A percentile compares a stretch with the other conserved stretches of the same genome.
Evolutionary conservation across 116 monocot genomes (phyloP).

Genomic region (Iris pallida): DNA sequence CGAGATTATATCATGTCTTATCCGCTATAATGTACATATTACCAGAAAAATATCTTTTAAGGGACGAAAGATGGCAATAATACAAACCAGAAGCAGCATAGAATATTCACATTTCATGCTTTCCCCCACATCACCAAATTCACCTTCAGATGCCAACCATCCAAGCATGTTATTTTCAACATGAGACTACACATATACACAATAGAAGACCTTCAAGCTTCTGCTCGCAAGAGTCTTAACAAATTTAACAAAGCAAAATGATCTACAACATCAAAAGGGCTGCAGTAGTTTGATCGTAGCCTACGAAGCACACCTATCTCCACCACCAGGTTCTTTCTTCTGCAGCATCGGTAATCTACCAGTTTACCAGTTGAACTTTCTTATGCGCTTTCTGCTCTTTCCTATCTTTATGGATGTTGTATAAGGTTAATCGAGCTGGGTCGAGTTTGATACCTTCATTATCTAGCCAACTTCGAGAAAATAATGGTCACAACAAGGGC

Average conservation of each 20-base stretch:
- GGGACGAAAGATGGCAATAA: too few relatives aligned
- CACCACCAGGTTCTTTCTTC: not conserved
- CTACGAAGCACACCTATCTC: not conserved
- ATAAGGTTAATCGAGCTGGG: constrained; percentile 1
- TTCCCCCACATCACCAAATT: not conserved
- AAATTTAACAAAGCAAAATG: not conserved
- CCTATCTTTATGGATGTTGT: not conserved
- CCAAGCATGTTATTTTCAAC: not conserved
- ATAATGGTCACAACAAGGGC: not conserved
- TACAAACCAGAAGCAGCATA: not conserved
- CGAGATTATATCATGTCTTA: too few relatives aligned
- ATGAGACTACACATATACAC: constrained; percentile 12
- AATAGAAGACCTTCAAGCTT: constrained; percentile 3
- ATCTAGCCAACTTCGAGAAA: not conserved
- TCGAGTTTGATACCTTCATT: not conserved
- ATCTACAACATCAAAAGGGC: constrained; percentile 2
- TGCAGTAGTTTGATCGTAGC: not conserved
- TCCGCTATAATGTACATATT: too few relatives aligned
- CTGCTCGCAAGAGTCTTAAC: not conserved
- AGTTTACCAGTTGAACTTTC: not conserved
- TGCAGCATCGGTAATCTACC: not conserved
- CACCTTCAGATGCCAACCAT: not conserved
- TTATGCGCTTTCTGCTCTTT: not conserved
- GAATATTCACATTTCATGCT: constrained; percentile 5
- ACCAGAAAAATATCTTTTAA: too few relatives aligned